These are phyloP conservation scores for Coemansia umbellata DNA, from an alignment of 192 early-diverging fungal genomes.

Conservation along the genomic window DNA sequence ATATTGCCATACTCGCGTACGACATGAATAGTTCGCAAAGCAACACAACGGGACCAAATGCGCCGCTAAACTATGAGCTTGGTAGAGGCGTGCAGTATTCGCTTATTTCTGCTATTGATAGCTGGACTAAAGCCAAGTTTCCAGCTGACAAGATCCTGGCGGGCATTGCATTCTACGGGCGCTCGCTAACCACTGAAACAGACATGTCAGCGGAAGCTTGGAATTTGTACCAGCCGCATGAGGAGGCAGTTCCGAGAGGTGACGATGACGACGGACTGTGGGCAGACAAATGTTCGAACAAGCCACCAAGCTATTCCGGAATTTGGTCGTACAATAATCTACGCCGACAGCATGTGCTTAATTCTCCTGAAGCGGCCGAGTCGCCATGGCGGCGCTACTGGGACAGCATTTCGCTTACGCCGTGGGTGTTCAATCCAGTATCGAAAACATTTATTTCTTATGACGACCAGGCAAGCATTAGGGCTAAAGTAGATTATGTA, in stretches of 20 bases:
- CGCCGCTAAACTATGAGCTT: slow-evolving; percentile 49
- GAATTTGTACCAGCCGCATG: slow-evolving; percentile 35
- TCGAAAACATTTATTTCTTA: slow-evolving; percentile 70
- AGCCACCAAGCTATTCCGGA: slow-evolving; percentile 32
- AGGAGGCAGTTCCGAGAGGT: slow-evolving; percentile 47
- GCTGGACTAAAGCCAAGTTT: slow-evolving; percentile 57
- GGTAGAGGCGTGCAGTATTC: slow-evolving; percentile 28
- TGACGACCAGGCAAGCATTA: slow-evolving; percentile 65
- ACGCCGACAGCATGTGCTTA: slow-evolving; percentile 49
- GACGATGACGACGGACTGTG: slow-evolving; percentile 50
- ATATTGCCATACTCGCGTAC: slow-evolving; percentile 68
- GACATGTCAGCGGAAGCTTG: slow-evolving; percentile 32
- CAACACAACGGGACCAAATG: slow-evolving; percentile 57
- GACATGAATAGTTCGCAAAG: slow-evolving; percentile 56
- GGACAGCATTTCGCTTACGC: slow-evolving; percentile 56
- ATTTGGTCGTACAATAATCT: slow-evolving; percentile 60
- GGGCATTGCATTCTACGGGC: slow-evolving; percentile 63
- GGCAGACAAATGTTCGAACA: slow-evolving; percentile 25
- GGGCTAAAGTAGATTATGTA: slow-evolving; percentile 57
- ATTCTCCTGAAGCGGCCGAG: slow-evolving; percentile 16
- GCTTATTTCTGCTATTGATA: slow-evolving; percentile 47
- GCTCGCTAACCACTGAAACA: slow-evolving; percentile 15
- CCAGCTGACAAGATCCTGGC: slow-evolving; percentile 55
- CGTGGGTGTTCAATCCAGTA: slow-evolving; percentile 54
- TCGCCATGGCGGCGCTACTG: slow-evolving; percentile 55